A percentile compares a stretch with the other conserved stretches of the same genome.
Conservation (phyloP, 108 stramenopile genomes). For the Conticribra guillardii region DNA sequence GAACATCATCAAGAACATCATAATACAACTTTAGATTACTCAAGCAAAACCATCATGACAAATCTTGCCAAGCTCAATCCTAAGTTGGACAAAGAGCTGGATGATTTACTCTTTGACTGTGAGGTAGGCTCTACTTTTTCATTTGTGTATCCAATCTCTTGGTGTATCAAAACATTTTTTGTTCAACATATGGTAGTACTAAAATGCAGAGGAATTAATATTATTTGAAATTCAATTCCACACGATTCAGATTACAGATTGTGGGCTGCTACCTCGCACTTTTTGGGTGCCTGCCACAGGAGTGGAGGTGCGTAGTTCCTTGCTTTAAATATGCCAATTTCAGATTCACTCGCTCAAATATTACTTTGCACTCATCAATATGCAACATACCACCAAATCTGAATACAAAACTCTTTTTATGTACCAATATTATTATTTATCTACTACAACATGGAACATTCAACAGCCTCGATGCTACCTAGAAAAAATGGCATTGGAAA, state of each 20-base stretch:
- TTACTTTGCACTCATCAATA: not conserved
- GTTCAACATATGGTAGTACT: no score
- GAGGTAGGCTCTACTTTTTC: slow-evolving; percentile 19
- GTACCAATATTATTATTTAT: no score
- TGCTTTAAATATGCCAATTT: not conserved
- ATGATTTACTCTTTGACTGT: slow-evolving; percentile 77
- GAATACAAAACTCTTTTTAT: no score
- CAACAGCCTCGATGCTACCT: slow-evolving; percentile 62
- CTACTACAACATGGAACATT: no score
- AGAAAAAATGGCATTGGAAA: slow-evolving; percentile 72
- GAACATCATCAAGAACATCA: not conserved
- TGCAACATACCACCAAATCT: no score
- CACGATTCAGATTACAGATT: slow-evolving; percentile 80
- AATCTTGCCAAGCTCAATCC: slow-evolving; percentile 25
- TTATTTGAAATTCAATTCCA: no score
- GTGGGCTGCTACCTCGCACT: slow-evolving; percentile 73
- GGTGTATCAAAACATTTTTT: not conserved
- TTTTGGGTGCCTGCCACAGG: slow-evolving; percentile 71
- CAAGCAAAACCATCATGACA: slow-evolving; percentile 51
- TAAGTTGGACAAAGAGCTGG: slow-evolving; percentile 26
- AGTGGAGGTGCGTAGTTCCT: slow-evolving; percentile 13
- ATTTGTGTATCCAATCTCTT: not conserved
- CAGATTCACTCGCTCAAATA: not conserved
- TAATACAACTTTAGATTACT: slow-evolving; percentile 38
- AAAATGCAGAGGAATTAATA: no score